Evolutionary conservation across 306 rosid species (phyloP), one percentile per base, ranked within the genome.

Genomic region (Dalbergia cochinchinensis): DNA sequence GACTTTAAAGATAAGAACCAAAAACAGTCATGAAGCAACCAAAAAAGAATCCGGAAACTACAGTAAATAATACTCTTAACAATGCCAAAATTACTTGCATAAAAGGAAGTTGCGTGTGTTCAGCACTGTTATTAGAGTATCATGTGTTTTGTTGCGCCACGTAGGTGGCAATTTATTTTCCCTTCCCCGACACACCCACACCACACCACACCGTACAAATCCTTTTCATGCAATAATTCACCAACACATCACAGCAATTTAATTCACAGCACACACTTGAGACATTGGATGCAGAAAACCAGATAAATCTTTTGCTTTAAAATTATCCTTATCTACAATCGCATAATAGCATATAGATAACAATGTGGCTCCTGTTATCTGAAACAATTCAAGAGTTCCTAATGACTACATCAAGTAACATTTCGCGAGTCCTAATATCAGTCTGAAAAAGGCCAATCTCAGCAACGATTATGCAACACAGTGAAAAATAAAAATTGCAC

Each of bases 191-290:
- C 5, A 3, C 48, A 34, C 15, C 31, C 35, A 33, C 44, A 51
- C 55, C 58, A 14, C 58, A 63, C 44, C 42, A 63, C 58, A 4
- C 58, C 31, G 2, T 1, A 76, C 44, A 54, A 54, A 50, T 74
- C 83, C 60, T 41, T 62, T 50, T 37, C 42, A 44, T 34, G 58
- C 14, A 41, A 55, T 77, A 44, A 54, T 73, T 80, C 41, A 31
- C 22, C 61, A 64, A 18, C 51, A 37, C 55, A 58, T 74, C 34
- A 60, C 42, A 65, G 33, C 37, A 84, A 14, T 47, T 69, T 26
- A 47, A 37, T 19, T 57, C 48, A 50, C 14, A 57, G 34, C 22
- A 70, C 1, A 39, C 19, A n/a, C 31, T 33, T 8, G 65, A 57
- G 65, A 50, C 11, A 55, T 39, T 7, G 22, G 20, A 54, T 26